A percentile compares a stretch with the other conserved stretches of the same genome.
Conservation (phyloP, 2,329 filamentous ascomycete species). For the Nothopassalora personata region DNA sequence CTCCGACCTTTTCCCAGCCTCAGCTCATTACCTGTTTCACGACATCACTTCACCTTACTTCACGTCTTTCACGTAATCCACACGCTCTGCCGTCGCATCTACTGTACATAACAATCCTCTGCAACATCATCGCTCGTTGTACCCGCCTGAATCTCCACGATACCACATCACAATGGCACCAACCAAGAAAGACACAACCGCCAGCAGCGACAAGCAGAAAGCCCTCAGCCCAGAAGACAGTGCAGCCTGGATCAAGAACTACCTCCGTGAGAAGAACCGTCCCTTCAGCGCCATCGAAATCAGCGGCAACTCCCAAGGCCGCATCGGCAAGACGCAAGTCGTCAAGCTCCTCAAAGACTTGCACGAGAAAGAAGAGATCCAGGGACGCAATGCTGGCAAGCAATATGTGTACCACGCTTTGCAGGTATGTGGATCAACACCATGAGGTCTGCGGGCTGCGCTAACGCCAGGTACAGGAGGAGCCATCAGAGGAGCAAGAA, state of each 20-base stretch:
- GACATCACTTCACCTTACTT: neutral
- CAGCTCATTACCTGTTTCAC: neutral
- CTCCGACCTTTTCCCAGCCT: neutral
- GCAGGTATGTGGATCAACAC: constrained; percentile 32
- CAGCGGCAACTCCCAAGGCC: constrained; percentile 33
- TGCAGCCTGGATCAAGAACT: constrained; percentile 27
- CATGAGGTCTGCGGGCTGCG: neutral
- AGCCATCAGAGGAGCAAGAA: constrained; percentile 44
- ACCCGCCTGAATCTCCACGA: neutral
- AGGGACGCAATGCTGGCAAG: constrained; percentile 54
- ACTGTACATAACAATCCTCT: neutral
- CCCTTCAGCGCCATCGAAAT: constrained; percentile 34
- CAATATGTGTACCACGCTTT: constrained; percentile 57
- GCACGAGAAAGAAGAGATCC: constrained; percentile 55
- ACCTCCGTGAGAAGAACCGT: constrained; percentile 30
- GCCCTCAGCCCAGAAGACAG: constrained; percentile 30
- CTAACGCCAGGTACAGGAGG: constrained; percentile 38
- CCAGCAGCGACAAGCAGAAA: constrained; percentile 18
- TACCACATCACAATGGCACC: constrained; percentile 26
- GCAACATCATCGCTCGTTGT: neutral
- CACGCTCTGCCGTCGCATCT: neutral
- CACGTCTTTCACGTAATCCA: neutral
- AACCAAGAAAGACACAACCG: constrained; percentile 25
- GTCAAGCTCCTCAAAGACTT: constrained; percentile 59
- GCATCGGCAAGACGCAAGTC: constrained; percentile 45